Evolutionary conservation across 345 rosid genomes (phyloP), one percentile per base, ranked within the genome.

Genomic region (Pelargonium nanum): DNA sequence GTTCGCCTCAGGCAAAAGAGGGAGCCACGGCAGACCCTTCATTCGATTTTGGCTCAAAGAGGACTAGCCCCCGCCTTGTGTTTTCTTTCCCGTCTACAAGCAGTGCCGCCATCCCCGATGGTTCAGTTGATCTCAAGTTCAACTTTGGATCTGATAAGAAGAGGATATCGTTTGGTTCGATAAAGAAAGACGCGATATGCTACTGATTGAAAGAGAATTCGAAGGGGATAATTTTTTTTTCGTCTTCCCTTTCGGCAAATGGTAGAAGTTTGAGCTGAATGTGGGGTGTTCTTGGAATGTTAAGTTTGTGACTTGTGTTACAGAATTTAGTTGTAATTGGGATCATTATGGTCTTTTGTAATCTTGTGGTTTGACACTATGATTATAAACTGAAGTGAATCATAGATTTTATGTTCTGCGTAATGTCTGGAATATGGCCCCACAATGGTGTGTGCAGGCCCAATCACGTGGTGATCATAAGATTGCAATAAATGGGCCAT

Each of bases 81-180:
- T 92, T 87, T 57, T 77, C 85, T 7, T 87, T 85, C 70, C 89
- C 96, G 61, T 83, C 84, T 0, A 73, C 77, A 23, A 83, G 88
- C 77, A 72, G 68, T 65, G 56, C 69, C 23, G 22, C 72, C 15
- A 63, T 65, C 21, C 73, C 68, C 15, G 74, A 70, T 51, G 85
- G 63, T 12, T 67, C 74, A 20, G 72, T 85, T 7, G 89, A 81
- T 62, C 71, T 80, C 26, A 75, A 76, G 70, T 92, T 72, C 81
- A 76, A 61, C 40, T 88, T 92, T 20, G 84, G 95, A 62, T 88
- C 86, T 44, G 81, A 72, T 19, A 74, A 84, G 66, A 26, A 65
- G 34, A 78, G 91, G 75, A 62, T 88, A 48, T 83, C 90, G 5
- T 86, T 91, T 67, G 61, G 81, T 48, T 82, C 84, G 53, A 16